Conservation (phyloP, 2,329 filamentous ascomycete species). For the Cytospora paraplurivora region DNA sequence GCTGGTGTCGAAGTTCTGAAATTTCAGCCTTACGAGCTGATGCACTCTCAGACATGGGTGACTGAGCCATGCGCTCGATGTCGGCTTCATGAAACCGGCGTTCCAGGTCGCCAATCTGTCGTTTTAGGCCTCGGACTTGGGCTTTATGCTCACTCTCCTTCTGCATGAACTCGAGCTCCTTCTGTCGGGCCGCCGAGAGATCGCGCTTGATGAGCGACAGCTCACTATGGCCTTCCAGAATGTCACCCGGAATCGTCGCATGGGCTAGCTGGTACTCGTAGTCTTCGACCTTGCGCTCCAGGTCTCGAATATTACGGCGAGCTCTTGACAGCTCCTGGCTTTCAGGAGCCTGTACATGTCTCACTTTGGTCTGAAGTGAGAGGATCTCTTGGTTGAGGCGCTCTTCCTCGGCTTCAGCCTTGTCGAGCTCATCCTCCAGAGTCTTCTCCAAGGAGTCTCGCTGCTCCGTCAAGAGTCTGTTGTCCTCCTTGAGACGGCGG, state of each 20-base stretch:
- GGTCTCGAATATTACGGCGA: constrained; percentile 63
- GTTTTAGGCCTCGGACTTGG: constrained; percentile 62
- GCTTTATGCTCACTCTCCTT: constrained; percentile 67
- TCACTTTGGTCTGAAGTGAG: constrained; percentile 51
- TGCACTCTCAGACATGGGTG: constrained; percentile 52
- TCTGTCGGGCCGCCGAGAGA: constrained; percentile 64
- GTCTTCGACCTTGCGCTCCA: constrained; percentile 63
- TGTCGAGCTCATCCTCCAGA: constrained; percentile 66
- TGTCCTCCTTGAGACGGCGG: constrained; percentile 66
- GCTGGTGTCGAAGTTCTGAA: constrained; percentile 59
- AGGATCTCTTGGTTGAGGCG: constrained; percentile 59
- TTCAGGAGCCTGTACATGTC: constrained; percentile 49
- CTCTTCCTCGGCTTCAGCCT: constrained; percentile 66
- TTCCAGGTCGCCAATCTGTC: constrained; percentile 67
- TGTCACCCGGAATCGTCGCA: constrained; percentile 37
- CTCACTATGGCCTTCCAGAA: constrained; percentile 52
- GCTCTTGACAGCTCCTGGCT: constrained; percentile 59
- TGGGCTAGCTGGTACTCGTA: constrained; percentile 45
- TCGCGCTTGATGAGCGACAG: constrained; percentile 64
- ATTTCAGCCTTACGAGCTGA: constrained; percentile 60
- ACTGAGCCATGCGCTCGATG: constrained; percentile 50
- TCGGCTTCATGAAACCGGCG: constrained; percentile 67
- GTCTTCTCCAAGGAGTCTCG: constrained; percentile 63
- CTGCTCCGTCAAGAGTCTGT: constrained; percentile 56
- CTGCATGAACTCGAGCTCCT: constrained; percentile 65